These are phyloP conservation scores for Choiromyces venosus DNA, from an alignment of 495 filamentous ascomycete species.

Conservation along the genomic window DNA sequence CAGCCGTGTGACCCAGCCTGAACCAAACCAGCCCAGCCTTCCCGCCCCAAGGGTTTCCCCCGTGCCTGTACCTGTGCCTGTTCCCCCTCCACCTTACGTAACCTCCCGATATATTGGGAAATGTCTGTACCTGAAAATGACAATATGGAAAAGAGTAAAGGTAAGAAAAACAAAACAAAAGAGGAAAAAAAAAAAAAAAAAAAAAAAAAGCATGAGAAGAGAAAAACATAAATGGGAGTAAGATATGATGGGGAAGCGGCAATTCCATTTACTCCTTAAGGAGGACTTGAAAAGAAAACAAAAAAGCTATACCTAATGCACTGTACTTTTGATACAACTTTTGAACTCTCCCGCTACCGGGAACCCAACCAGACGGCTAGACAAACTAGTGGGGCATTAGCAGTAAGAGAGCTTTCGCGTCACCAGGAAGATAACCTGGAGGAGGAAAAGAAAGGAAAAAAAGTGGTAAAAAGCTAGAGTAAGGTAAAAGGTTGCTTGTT, in stretches of 20 bases:
- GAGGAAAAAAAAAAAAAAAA: constrained; percentile 20
- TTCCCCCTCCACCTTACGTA: not conserved
- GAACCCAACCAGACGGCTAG: not conserved
- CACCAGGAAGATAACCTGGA: not conserved
- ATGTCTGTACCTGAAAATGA: not conserved
- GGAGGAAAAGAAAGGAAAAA: not conserved
- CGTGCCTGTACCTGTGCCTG: not conserved
- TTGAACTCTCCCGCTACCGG: not conserved
- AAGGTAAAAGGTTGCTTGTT: constrained; percentile 4
- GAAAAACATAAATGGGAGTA: not conserved
- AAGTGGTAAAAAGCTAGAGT: constrained; percentile 10
- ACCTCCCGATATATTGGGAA: not conserved
- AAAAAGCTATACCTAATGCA: not conserved
- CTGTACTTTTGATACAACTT: constrained; percentile 3
- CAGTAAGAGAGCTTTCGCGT: not conserved
- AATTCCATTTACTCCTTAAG: not conserved
- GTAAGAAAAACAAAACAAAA: constrained; percentile 18
- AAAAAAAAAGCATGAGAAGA: constrained; percentile 1
- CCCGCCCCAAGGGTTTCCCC: not conserved
- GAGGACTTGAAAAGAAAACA: not conserved
- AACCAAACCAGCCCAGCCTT: not conserved
- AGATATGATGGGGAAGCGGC: not conserved
- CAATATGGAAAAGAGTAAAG: constrained; percentile 1
- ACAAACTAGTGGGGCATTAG: not conserved
- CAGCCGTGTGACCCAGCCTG: not conserved